A percentile compares a stretch with the other conserved stretches of the same genome.
These are phyloP conservation scores for Gonium pectorale DNA, from an alignment of 139 green algal genomes.

Conservation along the genomic window DNA sequence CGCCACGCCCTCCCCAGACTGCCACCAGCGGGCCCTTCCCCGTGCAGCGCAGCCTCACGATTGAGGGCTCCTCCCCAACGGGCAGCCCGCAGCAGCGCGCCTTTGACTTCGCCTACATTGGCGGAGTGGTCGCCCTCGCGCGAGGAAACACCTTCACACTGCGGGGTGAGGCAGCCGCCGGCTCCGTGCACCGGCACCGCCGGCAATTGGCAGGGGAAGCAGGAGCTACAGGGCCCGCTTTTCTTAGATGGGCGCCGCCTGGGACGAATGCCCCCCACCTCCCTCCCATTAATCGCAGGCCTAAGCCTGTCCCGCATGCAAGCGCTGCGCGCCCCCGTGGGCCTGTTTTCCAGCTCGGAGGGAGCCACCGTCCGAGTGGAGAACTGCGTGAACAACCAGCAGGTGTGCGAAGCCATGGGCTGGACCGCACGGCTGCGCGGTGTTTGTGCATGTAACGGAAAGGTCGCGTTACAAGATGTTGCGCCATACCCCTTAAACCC, in stretches of 20 bases:
- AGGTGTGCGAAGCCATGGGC: neutral
- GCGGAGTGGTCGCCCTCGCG: neutral
- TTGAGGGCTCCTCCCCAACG: neutral
- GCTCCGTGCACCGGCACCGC: no score
- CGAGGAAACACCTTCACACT: conserved; percentile 15
- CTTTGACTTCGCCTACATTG: conserved; percentile 33
- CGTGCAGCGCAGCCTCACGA: neutral
- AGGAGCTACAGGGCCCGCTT: no score
- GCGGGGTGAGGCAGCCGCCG: neutral
- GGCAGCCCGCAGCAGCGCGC: neutral
- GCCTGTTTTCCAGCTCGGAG: neutral
- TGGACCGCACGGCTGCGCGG: no score
- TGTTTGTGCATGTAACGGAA: no score
- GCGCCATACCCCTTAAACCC: no score
- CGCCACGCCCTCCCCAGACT: neutral
- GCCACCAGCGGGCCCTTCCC: neutral
- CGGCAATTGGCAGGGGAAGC: no score
- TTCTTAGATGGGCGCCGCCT: no score
- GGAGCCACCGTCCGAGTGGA: neutral
- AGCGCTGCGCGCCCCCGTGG: conserved; percentile 16
- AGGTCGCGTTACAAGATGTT: no score
- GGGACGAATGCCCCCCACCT: no score
- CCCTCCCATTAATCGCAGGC: neutral
- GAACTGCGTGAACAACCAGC: conserved; percentile 25
- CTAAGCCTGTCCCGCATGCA: conserved; percentile 18